Evolutionary conservation across 2,329 filamentous ascomycete species (phyloP), one percentile per base, ranked within the genome.

Genomic region (Xylariaceae sp.): DNA sequence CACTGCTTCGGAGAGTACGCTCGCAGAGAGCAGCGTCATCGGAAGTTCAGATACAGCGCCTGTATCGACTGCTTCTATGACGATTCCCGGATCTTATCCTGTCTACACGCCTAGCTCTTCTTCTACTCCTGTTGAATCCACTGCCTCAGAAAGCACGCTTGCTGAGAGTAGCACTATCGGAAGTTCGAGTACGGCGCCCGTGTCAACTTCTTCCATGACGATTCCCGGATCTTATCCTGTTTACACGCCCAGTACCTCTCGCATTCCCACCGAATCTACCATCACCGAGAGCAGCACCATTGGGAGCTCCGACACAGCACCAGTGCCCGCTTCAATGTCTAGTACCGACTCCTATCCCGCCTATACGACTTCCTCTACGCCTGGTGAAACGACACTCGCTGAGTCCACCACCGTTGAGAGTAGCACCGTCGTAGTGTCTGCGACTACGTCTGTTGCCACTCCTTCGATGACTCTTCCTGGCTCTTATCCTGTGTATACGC

Each of bases 11-110:
- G 48, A 56, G 45, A 53, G 37, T 48, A 63, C 55, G 11, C 51
- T 60, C 34, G 59, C 49, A 15, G 53, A 55, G 54, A 65, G 68
- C 48, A 63, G 45, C 15, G 47, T 54, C 35, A 30, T 50, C 18
- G 49, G 49, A 51, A 51, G 49, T 13, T 51, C 23, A 5, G 23
- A 23, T 13, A 35, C 11, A 7, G 49, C 49, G 4, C 10, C 23
- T 15, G 23, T 35, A 13, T n/a, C 23, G 6, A 35, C 18, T 8
- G 3, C 49, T 15, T n/a, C 49, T n/a, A n/a, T 15, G 11, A 35
- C 13, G 23, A 30, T 30, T 30, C 23, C 23, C 4, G 23, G 23
- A 30, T 49, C 47, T 13, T 49, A 30, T 51, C 49, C 23, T 35
- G 13, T 6, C 9, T 35, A 18, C 17, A 30, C 47, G 10, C 47